Conservation (phyloP, 2,329 filamentous ascomycete species). For the Elsinoe fawcettii region DNA sequence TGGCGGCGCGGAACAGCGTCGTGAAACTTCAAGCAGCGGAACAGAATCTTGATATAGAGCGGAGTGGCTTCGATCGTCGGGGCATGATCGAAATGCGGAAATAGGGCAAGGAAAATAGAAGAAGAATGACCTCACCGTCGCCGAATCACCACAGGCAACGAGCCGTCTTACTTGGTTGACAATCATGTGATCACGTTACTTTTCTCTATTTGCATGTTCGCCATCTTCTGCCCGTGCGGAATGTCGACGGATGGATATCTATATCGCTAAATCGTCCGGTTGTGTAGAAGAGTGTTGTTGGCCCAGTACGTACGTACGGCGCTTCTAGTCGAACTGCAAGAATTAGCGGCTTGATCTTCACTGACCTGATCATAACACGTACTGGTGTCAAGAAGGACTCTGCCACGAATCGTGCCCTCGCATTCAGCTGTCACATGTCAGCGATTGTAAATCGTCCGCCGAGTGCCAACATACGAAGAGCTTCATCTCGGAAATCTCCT, state of each 20-base stretch:
- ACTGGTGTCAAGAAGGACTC: slow-evolving; percentile 97
- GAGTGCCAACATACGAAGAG: slow-evolving; percentile 66
- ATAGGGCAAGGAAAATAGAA: not conserved
- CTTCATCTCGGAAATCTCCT: slow-evolving; percentile 99
- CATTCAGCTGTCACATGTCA: slow-evolving; percentile 65
- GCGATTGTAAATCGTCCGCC: slow-evolving; percentile 16
- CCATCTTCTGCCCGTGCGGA: not conserved
- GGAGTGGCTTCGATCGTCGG: not conserved
- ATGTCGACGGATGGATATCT: not conserved
- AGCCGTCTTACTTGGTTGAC: not conserved
- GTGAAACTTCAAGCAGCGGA: not conserved
- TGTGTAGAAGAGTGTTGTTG: no score
- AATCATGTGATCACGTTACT: not conserved
- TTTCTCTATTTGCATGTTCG: not conserved
- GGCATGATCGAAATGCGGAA: not conserved
- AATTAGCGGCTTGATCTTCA: not conserved
- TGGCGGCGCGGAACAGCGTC: not conserved
- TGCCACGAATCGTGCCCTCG: slow-evolving; percentile 91
- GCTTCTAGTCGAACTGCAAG: slow-evolving; percentile 7
- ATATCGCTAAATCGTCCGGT: slow-evolving; percentile 1
- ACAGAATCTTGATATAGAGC: not conserved
- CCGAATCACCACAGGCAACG: not conserved
- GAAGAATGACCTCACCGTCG: not conserved
- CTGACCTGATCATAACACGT: slow-evolving; percentile 27
- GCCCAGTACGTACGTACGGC: not conserved